A percentile compares a stretch with the other conserved stretches of the same genome.
phyloP scores from a whole-genome alignment of 768 basidiomycete genomes.

The Hypholoma sublateritium region DNA sequence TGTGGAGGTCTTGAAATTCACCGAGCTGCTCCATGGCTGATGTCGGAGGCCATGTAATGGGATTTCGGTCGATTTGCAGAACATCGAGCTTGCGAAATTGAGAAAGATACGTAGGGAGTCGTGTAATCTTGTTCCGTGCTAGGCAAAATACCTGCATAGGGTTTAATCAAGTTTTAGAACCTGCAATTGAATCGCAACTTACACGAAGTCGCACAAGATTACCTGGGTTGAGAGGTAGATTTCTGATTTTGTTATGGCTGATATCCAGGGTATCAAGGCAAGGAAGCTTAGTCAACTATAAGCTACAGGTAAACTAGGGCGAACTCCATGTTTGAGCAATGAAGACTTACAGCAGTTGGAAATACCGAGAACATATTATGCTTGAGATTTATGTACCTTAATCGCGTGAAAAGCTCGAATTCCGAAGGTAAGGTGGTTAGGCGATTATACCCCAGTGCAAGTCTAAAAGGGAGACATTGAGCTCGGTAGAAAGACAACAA shows the following conservation, averaged over 20 bases:
- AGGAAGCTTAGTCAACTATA: constrained; percentile 78
- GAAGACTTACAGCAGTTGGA: constrained; percentile 76
- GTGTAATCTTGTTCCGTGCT: constrained; percentile 79
- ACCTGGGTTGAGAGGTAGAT: constrained; percentile 78
- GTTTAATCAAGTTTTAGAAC: neutral
- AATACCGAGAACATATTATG: constrained; percentile 81
- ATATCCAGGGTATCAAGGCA: constrained; percentile 94
- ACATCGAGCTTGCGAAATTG: constrained; percentile 74
- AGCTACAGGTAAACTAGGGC: constrained; percentile 5
- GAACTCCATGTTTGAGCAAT: neutral
- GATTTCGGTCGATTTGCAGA: constrained; percentile 88
- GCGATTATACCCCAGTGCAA: constrained; percentile 85
- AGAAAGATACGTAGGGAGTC: constrained; percentile 76
- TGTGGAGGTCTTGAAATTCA: constrained; percentile 44
- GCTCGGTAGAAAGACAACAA: neutral
- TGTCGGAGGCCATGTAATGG: constrained; percentile 89
- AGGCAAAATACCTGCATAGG: constrained; percentile 74
- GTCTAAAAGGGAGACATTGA: constrained; percentile 40
- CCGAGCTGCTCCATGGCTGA: constrained; percentile 45
- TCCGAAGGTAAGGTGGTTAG: constrained; percentile 74
- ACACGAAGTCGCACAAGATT: constrained; percentile 76
- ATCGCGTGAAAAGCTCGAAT: constrained; percentile 67
- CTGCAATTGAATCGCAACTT: neutral
- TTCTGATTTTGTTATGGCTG: constrained; percentile 86
- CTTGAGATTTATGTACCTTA: constrained; percentile 87